Conservation (phyloP, 2,329 filamentous ascomycete species). For the Hortaea werneckii region DNA sequence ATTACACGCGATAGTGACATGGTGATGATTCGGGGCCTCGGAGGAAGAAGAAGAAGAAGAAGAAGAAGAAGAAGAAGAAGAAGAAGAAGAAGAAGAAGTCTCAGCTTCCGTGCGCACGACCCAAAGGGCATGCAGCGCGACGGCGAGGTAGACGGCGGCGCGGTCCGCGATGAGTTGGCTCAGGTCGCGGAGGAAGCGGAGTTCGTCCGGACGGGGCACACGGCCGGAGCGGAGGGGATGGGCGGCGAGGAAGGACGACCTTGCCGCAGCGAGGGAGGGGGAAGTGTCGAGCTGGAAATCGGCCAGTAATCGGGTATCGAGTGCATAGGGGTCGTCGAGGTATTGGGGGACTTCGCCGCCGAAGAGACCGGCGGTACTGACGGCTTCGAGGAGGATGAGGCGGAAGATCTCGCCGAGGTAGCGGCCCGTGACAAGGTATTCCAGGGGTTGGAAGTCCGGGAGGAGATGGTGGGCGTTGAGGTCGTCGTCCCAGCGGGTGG, state of each 20-base stretch:
- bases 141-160: constrained; percentile 53
- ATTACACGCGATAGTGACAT: constrained; percentile 58
- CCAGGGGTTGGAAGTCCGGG: constrained; percentile 55
- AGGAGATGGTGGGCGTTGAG: constrained; percentile 47
- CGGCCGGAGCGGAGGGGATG: constrained; percentile 34
- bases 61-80: too few species aligned
- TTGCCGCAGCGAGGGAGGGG: constrained; percentile 28
- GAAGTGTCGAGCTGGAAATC: constrained; percentile 43
- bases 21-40: constrained; percentile 21
- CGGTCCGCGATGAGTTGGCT: constrained; percentile 46
- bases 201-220: constrained; percentile 29
- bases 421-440: constrained; percentile 53
- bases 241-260: constrained; percentile 40
- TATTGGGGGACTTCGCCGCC: constrained; percentile 45
- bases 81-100: background rate
- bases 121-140: constrained; percentile 54
- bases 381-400: constrained; percentile 50
- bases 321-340: constrained; percentile 45
- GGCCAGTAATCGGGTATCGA: constrained; percentile 51
- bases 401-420: constrained; percentile 56
- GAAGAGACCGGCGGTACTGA: constrained; percentile 46
- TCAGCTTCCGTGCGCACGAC: constrained; percentile 40
- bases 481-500: constrained; percentile 51
- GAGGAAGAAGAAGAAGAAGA: constrained; percentile 15
- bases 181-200: constrained; percentile 44